phyloP scores from a whole-genome alignment of 768 basidiomycete genomes.

The Nidularia pulvinata region DNA sequence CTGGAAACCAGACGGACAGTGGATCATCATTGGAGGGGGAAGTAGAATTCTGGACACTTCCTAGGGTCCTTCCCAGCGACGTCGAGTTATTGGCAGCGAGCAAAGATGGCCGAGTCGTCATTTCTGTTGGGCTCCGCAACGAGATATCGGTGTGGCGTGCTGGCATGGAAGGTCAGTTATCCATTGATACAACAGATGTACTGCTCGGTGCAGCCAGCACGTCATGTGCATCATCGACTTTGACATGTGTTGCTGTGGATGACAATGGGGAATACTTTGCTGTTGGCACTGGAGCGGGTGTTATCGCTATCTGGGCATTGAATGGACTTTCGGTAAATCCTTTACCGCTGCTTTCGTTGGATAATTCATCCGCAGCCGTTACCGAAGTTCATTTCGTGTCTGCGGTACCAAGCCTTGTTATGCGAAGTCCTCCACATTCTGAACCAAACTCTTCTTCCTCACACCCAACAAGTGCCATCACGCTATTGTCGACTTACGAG shows the following conservation, averaged over 20 bases:
- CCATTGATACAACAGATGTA: conserved; percentile 51
- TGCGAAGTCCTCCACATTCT: conserved; percentile 18
- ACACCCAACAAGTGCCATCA: conserved; percentile 9
- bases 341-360: conserved; percentile 38
- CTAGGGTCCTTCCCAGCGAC: conserved; percentile 82
- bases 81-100: conserved; percentile 80
- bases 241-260: conserved; percentile 67
- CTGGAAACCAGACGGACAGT: conserved; percentile 21
- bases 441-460: conserved; percentile 28
- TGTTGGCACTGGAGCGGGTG: conserved; percentile 69
- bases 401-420: conserved; percentile 6
- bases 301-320: conserved; percentile 65
- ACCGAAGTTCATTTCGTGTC: conserved; percentile 51
- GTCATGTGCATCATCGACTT: conserved; percentile 42
- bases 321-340: conserved; percentile 30
- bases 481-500: conserved; percentile 54
- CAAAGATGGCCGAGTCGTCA: conserved; percentile 60
- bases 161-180: conserved; percentile 33
- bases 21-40: conserved; percentile 34
- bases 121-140: conserved; percentile 78
- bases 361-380: conserved; percentile 45
- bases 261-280: conserved; percentile 62
- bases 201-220: conserved; percentile 50
- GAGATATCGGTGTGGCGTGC: conserved; percentile 73
- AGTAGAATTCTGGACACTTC: conserved; percentile 66